phyloP scores from a whole-genome alignment of 768 basidiomycete genomes.

The Lyophyllum shimeji region DNA sequence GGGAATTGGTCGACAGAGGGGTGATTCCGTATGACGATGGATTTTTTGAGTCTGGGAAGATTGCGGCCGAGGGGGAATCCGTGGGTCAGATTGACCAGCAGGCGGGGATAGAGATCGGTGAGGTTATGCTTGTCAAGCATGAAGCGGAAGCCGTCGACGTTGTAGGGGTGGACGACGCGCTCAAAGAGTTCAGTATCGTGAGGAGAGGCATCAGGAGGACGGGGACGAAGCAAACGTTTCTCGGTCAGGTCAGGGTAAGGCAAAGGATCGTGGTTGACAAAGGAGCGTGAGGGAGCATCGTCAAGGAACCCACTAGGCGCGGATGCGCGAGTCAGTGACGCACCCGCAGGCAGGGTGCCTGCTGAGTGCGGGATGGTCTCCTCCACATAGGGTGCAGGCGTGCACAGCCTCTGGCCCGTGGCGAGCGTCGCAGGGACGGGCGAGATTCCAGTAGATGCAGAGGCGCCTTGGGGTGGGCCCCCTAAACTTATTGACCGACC shows the following conservation, averaged over 20 bases:
- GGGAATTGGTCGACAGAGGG: background rate
- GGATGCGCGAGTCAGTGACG: constrained; percentile 2
- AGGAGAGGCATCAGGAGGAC: background rate
- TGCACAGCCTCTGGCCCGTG: constrained; percentile 11
- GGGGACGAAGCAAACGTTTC: background rate
- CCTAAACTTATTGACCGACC: background rate
- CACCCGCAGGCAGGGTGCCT: constrained; percentile 3
- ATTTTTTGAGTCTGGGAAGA: constrained; percentile 10
- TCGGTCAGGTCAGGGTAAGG: background rate
- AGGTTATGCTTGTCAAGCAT: constrained; percentile 1
- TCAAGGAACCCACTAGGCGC: background rate
- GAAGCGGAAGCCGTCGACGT: constrained; percentile 9
- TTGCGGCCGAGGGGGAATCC: constrained; percentile 28
- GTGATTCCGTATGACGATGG: background rate
- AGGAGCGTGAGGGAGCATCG: constrained; percentile 5
- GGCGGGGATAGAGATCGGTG: constrained; percentile 8
- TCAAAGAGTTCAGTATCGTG: background rate
- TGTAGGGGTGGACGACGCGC: constrained; percentile 17
- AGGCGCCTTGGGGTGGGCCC: background rate
- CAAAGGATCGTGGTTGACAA: background rate
- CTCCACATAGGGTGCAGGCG: constrained; percentile 20
- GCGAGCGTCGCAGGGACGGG: background rate
- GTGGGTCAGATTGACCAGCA: constrained; percentile 14
- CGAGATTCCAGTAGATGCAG: constrained; percentile 17
- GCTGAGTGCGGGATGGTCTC: constrained; percentile 15